A percentile compares a stretch with the other conserved stretches of the same genome.
These are phyloP conservation scores for Phaeotremella skinneri DNA, from an alignment of 768 basidiomycete genomes.

Conservation along the genomic window DNA sequence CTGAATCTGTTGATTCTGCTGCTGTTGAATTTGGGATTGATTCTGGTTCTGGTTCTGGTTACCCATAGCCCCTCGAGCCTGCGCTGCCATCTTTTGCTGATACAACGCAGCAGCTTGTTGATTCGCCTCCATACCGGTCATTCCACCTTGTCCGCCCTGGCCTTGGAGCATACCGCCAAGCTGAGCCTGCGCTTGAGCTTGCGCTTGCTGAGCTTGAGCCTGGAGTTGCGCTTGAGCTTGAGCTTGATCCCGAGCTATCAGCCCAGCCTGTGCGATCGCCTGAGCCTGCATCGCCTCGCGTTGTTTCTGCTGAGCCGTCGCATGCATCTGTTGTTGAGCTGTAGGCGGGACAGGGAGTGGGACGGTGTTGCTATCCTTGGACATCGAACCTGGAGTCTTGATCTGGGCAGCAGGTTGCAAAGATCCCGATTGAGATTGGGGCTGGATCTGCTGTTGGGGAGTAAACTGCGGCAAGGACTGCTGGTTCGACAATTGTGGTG, in stretches of 20 bases:
- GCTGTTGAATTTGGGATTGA: no score
- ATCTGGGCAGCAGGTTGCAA: background rate
- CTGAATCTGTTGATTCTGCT: no score
- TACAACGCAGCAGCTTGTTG: background rate
- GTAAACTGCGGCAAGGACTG: background rate
- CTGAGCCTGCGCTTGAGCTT: background rate
- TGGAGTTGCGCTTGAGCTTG: constrained; percentile 1
- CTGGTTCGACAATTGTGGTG: background rate
- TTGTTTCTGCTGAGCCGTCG: background rate
- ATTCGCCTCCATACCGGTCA: background rate
- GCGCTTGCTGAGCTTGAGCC: background rate
- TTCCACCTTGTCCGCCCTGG: background rate
- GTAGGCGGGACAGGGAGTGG: background rate
- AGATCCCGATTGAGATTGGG: background rate
- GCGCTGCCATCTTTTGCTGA: background rate
- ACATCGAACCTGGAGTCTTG: background rate
- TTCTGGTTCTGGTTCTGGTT: background rate
- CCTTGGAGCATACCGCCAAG: background rate
- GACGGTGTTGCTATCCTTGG: background rate
- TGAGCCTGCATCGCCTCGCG: background rate
- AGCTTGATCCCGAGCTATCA: background rate
- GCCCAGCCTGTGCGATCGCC: background rate
- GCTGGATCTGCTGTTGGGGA: background rate
- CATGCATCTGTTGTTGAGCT: background rate
- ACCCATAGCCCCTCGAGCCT: background rate